These are phyloP conservation scores for Eragrostis curvula DNA, from an alignment of 176 grass and related monocot species.

Conservation along the genomic window DNA sequence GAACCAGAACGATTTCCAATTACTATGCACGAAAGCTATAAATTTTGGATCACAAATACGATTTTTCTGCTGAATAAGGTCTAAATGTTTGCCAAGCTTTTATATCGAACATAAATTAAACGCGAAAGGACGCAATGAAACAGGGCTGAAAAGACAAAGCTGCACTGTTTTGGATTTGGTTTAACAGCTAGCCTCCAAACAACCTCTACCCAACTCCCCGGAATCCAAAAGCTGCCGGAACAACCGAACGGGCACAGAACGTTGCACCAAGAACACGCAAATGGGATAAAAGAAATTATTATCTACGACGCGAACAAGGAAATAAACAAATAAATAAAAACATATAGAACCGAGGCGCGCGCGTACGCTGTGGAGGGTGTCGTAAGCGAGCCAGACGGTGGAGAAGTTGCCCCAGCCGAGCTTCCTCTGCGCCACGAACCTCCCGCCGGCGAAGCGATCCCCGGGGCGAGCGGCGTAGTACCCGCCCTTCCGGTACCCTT, in stretches of 20 bases:
- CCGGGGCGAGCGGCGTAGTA: slow-evolving; percentile 86
- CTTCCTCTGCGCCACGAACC: slow-evolving; percentile 91
- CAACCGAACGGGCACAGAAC: background rate
- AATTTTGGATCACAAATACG: slow-evolving; percentile 1
- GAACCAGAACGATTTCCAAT: background rate
- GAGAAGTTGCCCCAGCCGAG: slow-evolving; percentile 97
- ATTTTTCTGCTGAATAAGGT: background rate
- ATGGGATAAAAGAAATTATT: background rate
- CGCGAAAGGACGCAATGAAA: slow-evolving; percentile 9
- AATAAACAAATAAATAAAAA: background rate
- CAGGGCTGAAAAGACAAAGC: slow-evolving; percentile 34
- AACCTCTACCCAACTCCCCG: slow-evolving; percentile 13
- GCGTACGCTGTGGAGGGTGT: slow-evolving; percentile 71
- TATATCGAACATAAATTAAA: background rate
- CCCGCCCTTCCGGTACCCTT: slow-evolving; percentile 87
- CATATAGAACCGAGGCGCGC: background rate
- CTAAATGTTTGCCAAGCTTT: background rate
- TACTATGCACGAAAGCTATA: background rate
- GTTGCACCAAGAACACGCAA: slow-evolving; percentile 32
- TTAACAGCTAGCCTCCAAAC: slow-evolving; percentile 26
- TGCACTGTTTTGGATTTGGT: slow-evolving; percentile 25
- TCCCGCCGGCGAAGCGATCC: slow-evolving; percentile 77
- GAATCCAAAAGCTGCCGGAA: background rate
- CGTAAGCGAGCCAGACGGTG: slow-evolving; percentile 98
- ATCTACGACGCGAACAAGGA: background rate